Evolutionary conservation across 495 filamentous ascomycete species (phyloP).

Genomic region (Lasiosphaeris hirsuta): DNA sequence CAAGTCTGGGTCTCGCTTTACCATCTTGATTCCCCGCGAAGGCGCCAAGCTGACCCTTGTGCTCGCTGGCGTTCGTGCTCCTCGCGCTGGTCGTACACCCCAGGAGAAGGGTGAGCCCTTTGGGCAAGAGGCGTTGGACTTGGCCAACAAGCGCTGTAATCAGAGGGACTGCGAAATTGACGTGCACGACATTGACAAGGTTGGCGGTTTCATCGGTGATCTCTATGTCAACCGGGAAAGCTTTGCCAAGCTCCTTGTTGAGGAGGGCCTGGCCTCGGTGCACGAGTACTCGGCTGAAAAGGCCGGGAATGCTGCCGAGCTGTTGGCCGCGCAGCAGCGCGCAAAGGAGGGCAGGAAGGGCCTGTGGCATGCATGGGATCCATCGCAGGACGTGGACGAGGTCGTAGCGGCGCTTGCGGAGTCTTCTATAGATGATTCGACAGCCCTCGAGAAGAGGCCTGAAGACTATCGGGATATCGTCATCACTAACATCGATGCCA

Average conservation of each 20-base stretch:
- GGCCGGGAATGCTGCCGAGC: constrained; percentile 81
- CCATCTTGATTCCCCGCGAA: constrained; percentile 85
- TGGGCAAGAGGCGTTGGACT: constrained; percentile 88
- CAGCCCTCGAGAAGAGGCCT: constrained; percentile 52
- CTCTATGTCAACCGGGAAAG: constrained; percentile 94
- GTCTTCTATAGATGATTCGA: constrained; percentile 43
- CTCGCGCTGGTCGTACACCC: constrained; percentile 77
- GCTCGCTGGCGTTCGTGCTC: constrained; percentile 90
- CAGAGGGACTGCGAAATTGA: constrained; percentile 97
- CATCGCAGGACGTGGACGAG: constrained; percentile 67
- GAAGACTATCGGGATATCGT: constrained; percentile 91
- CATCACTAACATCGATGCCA: constrained; percentile 80
- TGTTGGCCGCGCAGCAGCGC: constrained; percentile 78
- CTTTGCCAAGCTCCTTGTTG: constrained; percentile 89
- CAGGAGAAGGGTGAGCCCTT: constrained; percentile 88
- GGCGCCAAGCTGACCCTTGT: constrained; percentile 94
- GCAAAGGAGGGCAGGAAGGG: constrained; percentile 86
- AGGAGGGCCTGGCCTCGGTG: constrained; percentile 89
- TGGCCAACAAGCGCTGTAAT: constrained; percentile 80
- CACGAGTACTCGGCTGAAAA: constrained; percentile 95
- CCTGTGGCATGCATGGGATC: constrained; percentile 92
- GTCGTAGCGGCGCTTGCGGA: constrained; percentile 49
- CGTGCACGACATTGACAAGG: constrained; percentile 90
- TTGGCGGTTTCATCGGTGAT: constrained; percentile 94
- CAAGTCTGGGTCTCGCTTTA: constrained; percentile 93